A percentile compares a stretch with the other conserved stretches of the same genome.
These are phyloP conservation scores for Mortierella sp. DNA, from an alignment of 371 early-diverging fungal species.

Conservation along the genomic window DNA sequence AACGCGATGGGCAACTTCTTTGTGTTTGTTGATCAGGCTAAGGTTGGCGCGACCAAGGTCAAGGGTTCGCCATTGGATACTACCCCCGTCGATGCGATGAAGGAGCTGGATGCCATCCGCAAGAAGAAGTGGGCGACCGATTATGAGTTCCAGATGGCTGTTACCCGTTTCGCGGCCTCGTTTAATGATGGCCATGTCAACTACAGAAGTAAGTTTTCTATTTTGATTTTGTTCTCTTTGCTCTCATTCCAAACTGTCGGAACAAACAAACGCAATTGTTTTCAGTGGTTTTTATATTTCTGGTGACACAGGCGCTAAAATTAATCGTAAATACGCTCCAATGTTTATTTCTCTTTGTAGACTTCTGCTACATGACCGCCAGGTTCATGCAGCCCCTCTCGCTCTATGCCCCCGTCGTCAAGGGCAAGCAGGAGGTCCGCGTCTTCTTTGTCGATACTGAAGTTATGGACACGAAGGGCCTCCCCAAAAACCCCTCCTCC, in stretches of 20 bases:
- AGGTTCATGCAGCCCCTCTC: conserved; percentile 50
- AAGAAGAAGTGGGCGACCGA: conserved; percentile 47
- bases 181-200: conserved; percentile 51
- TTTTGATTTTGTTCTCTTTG: background rate
- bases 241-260: background rate
- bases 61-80: conserved; percentile 34
- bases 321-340: background rate
- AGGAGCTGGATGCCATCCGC: conserved; percentile 36
- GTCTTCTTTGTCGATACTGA: conserved; percentile 50
- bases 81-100: conserved; percentile 32
- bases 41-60: conserved; percentile 12
- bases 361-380: conserved; percentile 42
- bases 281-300: background rate
- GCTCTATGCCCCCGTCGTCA: conserved; percentile 51
- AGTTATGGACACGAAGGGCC: conserved; percentile 27
- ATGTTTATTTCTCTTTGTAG: conserved; percentile 16
- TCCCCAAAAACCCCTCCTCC: conserved; percentile 34
- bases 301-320: background rate
- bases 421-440: conserved; percentile 41
- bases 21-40: conserved; percentile 49
- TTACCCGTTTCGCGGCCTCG: conserved; percentile 34
- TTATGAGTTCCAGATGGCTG: conserved; percentile 50
- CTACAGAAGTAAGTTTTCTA: conserved; percentile 33
- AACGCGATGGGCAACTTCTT: conserved; percentile 43
- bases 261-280: background rate